phyloP scores from a whole-genome alignment of 2,329 filamentous ascomycete species.

The Trichoderma citrinoviride region DNA sequence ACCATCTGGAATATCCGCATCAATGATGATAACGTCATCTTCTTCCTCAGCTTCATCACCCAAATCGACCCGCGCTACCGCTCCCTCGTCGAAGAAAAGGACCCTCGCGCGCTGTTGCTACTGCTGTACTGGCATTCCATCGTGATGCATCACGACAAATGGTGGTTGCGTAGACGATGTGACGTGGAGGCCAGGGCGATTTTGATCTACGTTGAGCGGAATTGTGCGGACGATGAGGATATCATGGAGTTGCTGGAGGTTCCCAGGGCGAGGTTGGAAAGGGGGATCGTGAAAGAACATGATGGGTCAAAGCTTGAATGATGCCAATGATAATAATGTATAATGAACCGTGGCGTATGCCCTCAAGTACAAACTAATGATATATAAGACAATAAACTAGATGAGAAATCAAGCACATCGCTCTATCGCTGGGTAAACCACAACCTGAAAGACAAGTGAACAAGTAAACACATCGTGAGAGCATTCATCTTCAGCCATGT shows the following conservation, averaged over 20 bases:
- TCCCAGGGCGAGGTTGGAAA: not conserved
- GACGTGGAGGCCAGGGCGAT: constrained; percentile 51
- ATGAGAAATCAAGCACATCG: not conserved
- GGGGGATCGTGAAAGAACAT: not conserved
- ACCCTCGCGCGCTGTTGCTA: constrained; percentile 52
- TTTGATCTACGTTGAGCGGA: constrained; percentile 37
- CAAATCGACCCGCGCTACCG: constrained; percentile 45
- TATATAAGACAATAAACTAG: not conserved
- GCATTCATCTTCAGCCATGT: too few species aligned
- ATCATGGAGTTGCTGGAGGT: constrained; percentile 5
- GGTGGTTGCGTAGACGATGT: constrained; percentile 49
- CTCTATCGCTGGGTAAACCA: not conserved
- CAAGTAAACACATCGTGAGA: not conserved
- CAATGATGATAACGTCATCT: constrained; percentile 41
- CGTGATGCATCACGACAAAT: constrained; percentile 39
- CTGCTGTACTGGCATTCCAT: constrained; percentile 58
- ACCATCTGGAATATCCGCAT: constrained; percentile 37
- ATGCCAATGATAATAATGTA: not conserved
- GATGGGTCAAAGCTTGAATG: not conserved
- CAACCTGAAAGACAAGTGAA: not conserved
- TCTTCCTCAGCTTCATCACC: constrained; percentile 48
- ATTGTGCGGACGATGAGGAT: constrained; percentile 19
- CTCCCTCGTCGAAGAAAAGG: constrained; percentile 47
- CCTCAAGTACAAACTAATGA: not conserved
- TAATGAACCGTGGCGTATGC: not conserved